These are phyloP conservation scores for Phytophthora niederhauseri DNA, from an alignment of 352 stramenopile genomes.

Conservation along the genomic window DNA sequence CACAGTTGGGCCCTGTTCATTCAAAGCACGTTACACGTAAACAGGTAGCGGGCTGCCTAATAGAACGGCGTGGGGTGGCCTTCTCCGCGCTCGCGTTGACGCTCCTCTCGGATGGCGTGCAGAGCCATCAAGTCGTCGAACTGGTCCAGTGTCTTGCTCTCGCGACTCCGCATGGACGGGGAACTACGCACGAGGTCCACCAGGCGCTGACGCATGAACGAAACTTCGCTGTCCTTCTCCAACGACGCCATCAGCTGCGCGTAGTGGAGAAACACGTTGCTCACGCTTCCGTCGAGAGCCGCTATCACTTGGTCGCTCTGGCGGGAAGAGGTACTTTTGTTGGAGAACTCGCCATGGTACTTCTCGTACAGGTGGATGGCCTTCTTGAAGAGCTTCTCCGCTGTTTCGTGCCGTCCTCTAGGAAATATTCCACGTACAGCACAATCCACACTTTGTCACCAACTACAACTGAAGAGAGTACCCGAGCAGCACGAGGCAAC, in stretches of 20 bases:
- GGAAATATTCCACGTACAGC: not conserved
- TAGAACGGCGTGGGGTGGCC: conserved; percentile 1
- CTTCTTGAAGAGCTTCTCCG: conserved; percentile 13
- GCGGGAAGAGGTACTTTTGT: not conserved
- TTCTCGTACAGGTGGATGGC: conserved; percentile 20
- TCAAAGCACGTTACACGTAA: not conserved
- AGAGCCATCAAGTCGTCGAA: conserved; percentile 15
- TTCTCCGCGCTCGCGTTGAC: conserved; percentile 2
- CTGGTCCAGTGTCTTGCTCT: conserved; percentile 1
- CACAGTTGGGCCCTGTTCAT: conserved; percentile 1
- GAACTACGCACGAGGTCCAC: conserved; percentile 9
- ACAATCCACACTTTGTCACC: not conserved
- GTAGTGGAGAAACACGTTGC: conserved; percentile 6
- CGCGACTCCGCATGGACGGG: not conserved
- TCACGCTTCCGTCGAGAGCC: not conserved
- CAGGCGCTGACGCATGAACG: conserved; percentile 8
- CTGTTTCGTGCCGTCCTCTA: conserved; percentile 3
- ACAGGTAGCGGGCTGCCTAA: not conserved
- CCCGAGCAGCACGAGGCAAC: not conserved
- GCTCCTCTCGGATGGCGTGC: conserved; percentile 4
- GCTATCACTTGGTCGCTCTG: not conserved
- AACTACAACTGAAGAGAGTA: not conserved
- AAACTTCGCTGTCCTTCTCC: conserved; percentile 12
- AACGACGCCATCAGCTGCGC: conserved; percentile 9
- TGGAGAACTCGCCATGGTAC: conserved; percentile 6